phyloP scores from a whole-genome alignment of 1,284 basidiomycete genomes.

The Ustilago xerochloae region DNA sequence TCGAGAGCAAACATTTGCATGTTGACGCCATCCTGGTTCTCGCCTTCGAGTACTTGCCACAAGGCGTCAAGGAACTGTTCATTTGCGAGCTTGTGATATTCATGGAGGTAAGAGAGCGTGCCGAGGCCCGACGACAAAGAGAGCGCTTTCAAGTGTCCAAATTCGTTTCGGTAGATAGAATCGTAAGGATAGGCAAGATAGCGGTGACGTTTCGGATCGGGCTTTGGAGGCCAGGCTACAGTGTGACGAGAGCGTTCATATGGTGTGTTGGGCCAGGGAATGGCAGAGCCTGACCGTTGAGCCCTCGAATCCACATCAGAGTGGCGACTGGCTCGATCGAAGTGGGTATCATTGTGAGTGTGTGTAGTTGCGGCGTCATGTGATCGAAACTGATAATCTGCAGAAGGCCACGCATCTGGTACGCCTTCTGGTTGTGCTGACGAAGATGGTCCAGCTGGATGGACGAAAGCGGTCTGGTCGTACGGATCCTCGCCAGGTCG shows the following conservation, averaged over 20 bases:
- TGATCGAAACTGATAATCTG: conserved; percentile 10
- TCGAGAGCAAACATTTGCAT: conserved; percentile 52
- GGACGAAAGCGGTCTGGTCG: conserved; percentile 16
- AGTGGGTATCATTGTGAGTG: conserved; percentile 6
- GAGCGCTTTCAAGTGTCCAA: conserved; percentile 48
- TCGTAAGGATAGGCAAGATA: conserved; percentile 52
- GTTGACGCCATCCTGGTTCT: conserved; percentile 45
- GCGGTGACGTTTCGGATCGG: conserved; percentile 37
- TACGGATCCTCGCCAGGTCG: conserved; percentile 42
- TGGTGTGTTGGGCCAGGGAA: conserved; percentile 48
- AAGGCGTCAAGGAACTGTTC: conserved; percentile 52
- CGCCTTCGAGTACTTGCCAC: conserved; percentile 50
- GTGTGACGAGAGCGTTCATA: conserved; percentile 43
- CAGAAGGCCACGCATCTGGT: conserved; percentile 15
- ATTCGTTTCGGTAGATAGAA: conserved; percentile 51
- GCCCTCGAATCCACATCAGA: conserved; percentile 15
- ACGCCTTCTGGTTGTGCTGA: conserved; percentile 1
- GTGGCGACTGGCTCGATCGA: conserved; percentile 10
- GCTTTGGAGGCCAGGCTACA: conserved; percentile 47
- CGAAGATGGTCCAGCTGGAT: conserved; percentile 29
- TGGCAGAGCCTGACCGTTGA: conserved; percentile 37
- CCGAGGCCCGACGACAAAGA: conserved; percentile 47
- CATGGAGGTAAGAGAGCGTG: conserved; percentile 50
- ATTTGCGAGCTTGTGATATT: conserved; percentile 53
- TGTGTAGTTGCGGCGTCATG: not conserved